These are phyloP conservation scores for Aureobasidium lini DNA, from an alignment of 2,329 filamentous ascomycete species.

Conservation along the genomic window DNA sequence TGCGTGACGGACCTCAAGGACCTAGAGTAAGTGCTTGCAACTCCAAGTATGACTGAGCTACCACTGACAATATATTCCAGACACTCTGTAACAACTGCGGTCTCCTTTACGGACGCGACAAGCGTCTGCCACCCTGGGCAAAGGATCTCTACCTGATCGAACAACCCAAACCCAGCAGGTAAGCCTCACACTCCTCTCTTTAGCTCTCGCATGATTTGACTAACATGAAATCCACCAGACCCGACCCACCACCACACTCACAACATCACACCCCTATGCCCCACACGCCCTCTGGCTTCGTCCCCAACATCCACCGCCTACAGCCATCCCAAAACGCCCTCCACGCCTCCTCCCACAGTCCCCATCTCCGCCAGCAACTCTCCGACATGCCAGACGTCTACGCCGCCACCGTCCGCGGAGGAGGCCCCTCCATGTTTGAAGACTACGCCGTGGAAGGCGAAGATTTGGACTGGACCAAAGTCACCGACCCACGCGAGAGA, in stretches of 20 bases:
- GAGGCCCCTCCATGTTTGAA: slow-evolving; percentile 17
- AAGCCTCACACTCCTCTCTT: neutral
- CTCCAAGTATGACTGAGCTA: slow-evolving; percentile 17
- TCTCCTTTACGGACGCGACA: slow-evolving; percentile 78
- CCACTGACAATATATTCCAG: slow-evolving; percentile 36
- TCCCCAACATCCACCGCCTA: slow-evolving; percentile 14
- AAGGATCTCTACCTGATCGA: slow-evolving; percentile 56
- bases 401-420: slow-evolving; percentile 16
- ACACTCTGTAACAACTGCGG: slow-evolving; percentile 92
- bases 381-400: slow-evolving; percentile 16
- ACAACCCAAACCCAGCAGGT: slow-evolving; percentile 22
- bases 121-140: slow-evolving; percentile 70
- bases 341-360: neutral
- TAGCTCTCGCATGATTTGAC: neutral
- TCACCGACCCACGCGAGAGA: slow-evolving; percentile 30
- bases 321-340: neutral
- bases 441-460: slow-evolving; percentile 32
- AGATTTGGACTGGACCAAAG: slow-evolving; percentile 33
- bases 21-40: slow-evolving; percentile 57
- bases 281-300: slow-evolving; percentile 12
- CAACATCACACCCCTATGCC: neutral
- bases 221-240: neutral
- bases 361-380: slow-evolving; percentile 8
- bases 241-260: slow-evolving; percentile 3
- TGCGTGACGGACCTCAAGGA: slow-evolving; percentile 81